Evolutionary conservation across 2,329 filamentous ascomycete species (phyloP).

Genomic region (Chaetothyriales sp.): DNA sequence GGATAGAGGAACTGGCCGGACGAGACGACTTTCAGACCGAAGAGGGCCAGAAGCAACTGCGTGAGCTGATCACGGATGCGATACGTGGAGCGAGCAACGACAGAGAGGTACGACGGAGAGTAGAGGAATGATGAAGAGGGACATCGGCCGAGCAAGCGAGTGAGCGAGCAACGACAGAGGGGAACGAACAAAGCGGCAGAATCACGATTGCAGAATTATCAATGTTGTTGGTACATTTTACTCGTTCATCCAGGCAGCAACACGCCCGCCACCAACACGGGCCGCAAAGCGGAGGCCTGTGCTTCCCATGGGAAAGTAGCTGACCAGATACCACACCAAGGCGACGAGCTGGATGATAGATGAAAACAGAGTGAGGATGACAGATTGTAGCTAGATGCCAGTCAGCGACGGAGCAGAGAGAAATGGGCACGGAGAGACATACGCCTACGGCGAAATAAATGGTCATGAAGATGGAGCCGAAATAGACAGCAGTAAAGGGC

Average conservation of each 20-base stretch:
- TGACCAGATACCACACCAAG: slow-evolving; percentile 83
- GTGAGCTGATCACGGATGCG: slow-evolving; percentile 66
- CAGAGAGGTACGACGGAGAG: slow-evolving; percentile 48
- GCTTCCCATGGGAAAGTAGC: slow-evolving; percentile 95
- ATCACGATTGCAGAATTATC: background rate
- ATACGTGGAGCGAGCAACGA: slow-evolving; percentile 52
- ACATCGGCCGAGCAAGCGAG: background rate
- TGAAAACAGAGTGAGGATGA: slow-evolving; percentile 69
- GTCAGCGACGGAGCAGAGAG: slow-evolving; percentile 81
- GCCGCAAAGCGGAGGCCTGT: slow-evolving; percentile 75
- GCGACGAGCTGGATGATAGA: slow-evolving; percentile 70
- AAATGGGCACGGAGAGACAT: slow-evolving; percentile 42
- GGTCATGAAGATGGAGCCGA: slow-evolving; percentile 79
- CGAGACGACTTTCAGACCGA: slow-evolving; percentile 71
- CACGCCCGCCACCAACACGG: slow-evolving; percentile 67
- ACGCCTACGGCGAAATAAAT: slow-evolving; percentile 86
- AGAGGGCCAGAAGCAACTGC: slow-evolving; percentile 62
- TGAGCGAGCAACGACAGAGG: background rate
- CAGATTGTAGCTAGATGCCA: slow-evolving; percentile 62
- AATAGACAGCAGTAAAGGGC: slow-evolving; percentile 88
- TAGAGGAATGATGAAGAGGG: slow-evolving; percentile 22
- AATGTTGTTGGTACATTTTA: slow-evolving; percentile 24
- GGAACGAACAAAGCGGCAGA: background rate
- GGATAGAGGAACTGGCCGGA: slow-evolving; percentile 78
- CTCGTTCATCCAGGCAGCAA: slow-evolving; percentile 75